Evolutionary conservation across 2,329 filamentous ascomycete genomes (phyloP), one percentile per base, ranked within the genome.

Genomic region (Trichophyton verrucosum): DNA sequence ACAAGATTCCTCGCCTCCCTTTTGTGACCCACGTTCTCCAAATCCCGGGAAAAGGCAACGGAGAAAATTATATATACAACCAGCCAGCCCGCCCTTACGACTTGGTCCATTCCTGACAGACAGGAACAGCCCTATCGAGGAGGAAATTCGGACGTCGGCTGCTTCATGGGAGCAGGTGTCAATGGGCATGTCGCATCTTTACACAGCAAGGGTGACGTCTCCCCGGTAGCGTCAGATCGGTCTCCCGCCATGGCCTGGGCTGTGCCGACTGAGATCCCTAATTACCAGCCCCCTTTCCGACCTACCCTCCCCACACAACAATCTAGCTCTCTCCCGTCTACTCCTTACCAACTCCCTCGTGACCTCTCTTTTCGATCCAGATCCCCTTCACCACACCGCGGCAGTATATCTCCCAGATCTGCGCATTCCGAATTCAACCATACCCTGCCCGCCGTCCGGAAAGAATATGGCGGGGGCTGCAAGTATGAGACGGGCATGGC

Each of bases 271-370:
- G 68, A 73, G 63, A 67, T 70, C 65, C 69, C 70, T 56, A 38
- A 38, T 13, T 55, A 55, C 51, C 69, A 73, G 65, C 65, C 70
- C 60, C 66, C 70, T 67, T 65, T 76, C 71, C 75, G 80, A 65
- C 76, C 79, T 62, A 75, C 80, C 64, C 74, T 82, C 65, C 75
- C 75, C 62, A 81, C 79, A 55, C 84, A 85, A 59, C 83, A 95
- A 71, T 95, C 92, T 24, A 95, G 82, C 71, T 97, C 92, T 7
- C 89, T 96, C 57, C 92, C 92, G 0, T 95, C 92, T 0, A 97
- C 92, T 2, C 94, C 92, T 7, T 89, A 92, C 70, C 91, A 96
- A 72, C 87, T 89, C 74, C 84, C 91, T 65, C 85, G 90, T 62
- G 86, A 91, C 68, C 87, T 94, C 69, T 87, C 87, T 1, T 88